Evolutionary conservation across 768 basidiomycete genomes (phyloP), one percentile per base, ranked within the genome.

Genomic region (Cystobasidium tubakii): DNA sequence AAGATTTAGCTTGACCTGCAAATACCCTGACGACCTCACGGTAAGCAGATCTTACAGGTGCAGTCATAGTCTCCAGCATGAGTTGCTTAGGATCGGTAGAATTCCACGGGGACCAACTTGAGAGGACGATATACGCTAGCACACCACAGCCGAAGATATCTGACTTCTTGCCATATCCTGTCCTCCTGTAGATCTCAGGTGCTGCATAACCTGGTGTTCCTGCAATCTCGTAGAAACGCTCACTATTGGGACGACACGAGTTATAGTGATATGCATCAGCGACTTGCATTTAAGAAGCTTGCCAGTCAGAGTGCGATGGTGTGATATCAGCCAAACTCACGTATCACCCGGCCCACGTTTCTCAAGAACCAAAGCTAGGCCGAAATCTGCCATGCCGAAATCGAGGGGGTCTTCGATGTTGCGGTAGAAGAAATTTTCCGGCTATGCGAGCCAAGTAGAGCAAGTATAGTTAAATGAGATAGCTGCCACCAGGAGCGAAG

Each of bases 351-450:
- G 31, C 3, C 69, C 69, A 9, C 31, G 29, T 31, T 71, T 55
- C 23, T 71, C 69, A 21, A 71, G 55, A 13, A 71, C 69, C 10
- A 71, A 31, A 3, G 69, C 69, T 7, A 71, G 69, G 13, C 69
- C 69, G 29, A 71, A 71, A 31, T 71, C 69, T 7, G 69, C 69
- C 69, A 71, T 71, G 6, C 69, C 69, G 39, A 71, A 71, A 23
- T 55, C 69, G 25, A 71, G 69, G 2, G 69, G 69, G 36, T 71
- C 55, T 29, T 71, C 55, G 69, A 71, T 71, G 44, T 71, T 43
- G 1, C 69, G 69, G 39, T 71, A 71, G 69, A 71, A 71, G 54
- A 71, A 71, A 36, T 71, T 71, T 25, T 71, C 69, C 6, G 69
- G 69, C 69, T 67, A 29, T 9, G 12, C 9, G 36, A 25, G n/a